Base-by-base conservation (phyloP, 2,329 filamentous ascomycete species). In the Ceratocystis lukuohia region DNA sequence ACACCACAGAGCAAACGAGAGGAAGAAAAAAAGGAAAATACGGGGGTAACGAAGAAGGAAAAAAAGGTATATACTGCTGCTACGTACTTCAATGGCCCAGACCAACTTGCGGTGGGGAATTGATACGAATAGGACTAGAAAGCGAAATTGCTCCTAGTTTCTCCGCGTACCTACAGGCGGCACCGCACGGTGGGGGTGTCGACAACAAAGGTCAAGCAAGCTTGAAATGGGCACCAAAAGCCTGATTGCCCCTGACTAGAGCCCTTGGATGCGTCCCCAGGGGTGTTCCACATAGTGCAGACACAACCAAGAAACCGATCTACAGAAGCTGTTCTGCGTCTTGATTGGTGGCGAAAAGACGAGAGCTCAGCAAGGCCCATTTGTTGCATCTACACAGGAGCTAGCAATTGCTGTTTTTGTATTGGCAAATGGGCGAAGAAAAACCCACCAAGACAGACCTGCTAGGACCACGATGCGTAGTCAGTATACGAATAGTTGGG, bases 111-210 rank as follows among this genome's bases (percentile, higher is more conserved):
- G 48, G 66, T 62, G 61, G 63, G 62, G 62, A 46, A 56, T 64
- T 65, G 57, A 67, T 66, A 66, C 61, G 65, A 66, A 65, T 50
- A 64, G 44, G 66, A 66, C 61, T 33, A 66, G 28, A 68, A 66
- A 68, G 65, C 65, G 68, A 69, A 53, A 69, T 68, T 69, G 63
- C 59, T 59, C 65, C 65, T 59, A 45, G 46, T 61, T 37, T 59
- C 41, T 62, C 61, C 41, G 61, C 30, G 61, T 20, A 46, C 12
- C 25, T 37, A 22, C 44, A n/a, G 6, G 6, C 15, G 28, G 37
- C 20, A 57, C 22, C 10, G 28, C 30, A 64, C 65, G 50, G 44
- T 7, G 41, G 44, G 61, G 25, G 65, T 67, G 17, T 17, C 1
- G 17, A n/a, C 53, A 67, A 20, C 48, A 61, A 33, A n/a, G 33